These are phyloP conservation scores for Mycena olivaceomarginata DNA, from an alignment of 768 basidiomycete species.

Conservation along the genomic window DNA sequence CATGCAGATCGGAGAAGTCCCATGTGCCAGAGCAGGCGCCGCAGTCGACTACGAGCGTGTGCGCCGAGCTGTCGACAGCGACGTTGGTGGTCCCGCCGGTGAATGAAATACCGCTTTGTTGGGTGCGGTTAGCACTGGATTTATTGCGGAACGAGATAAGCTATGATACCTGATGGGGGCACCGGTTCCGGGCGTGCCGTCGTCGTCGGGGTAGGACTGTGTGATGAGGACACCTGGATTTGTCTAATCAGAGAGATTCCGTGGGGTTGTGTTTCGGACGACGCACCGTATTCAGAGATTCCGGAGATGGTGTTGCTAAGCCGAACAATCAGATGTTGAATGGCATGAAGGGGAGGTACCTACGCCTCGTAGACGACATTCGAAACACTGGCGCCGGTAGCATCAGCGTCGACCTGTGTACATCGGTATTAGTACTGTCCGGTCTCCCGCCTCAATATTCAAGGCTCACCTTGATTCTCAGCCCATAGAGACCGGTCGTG, in stretches of 20 bases:
- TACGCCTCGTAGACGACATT: constrained; percentile 34
- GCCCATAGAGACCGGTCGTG: constrained; percentile 45
- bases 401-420: constrained; percentile 39
- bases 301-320: constrained; percentile 40
- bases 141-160: constrained; percentile 37
- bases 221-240: constrained; percentile 56
- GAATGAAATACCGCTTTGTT: constrained; percentile 58
- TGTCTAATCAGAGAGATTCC: neutral
- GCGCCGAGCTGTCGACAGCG: constrained; percentile 54
- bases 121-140: neutral
- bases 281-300: constrained; percentile 43
- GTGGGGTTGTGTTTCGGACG: too few relatives aligned
- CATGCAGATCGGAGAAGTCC: constrained; percentile 63
- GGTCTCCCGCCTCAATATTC: too few relatives aligned
- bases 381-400: constrained; percentile 38
- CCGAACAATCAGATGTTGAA: too few relatives aligned
- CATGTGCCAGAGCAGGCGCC: constrained; percentile 64
- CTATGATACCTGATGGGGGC: constrained; percentile 52
- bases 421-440: too few relatives aligned
- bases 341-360: neutral
- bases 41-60: constrained; percentile 63
- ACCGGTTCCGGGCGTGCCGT: constrained; percentile 67
- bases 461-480: constrained; percentile 42
- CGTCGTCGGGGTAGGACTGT: constrained; percentile 66
- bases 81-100: constrained; percentile 55